Evolutionary conservation across 345 rosid genomes (phyloP), one percentile per base, ranked within the genome.

Genomic region (Kernera saxatilis): DNA sequence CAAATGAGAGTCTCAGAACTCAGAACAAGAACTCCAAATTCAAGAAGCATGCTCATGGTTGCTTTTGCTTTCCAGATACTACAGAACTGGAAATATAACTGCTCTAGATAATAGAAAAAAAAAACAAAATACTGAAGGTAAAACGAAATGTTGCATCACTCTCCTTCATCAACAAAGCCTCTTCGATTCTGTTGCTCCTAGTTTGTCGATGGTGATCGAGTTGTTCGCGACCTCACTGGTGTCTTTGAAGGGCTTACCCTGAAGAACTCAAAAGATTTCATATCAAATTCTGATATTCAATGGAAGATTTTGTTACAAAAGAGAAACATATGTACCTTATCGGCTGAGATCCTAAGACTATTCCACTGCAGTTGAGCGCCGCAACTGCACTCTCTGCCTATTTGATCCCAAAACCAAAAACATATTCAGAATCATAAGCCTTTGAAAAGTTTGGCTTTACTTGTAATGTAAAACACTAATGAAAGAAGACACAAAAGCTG

Each of bases 211-310:
- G 79, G 29, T 8, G 86, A 80, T 52, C 78, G 83, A 71, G 80
- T 32, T 40, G 82, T 71, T 53, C 81, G 84, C 0, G 97, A 82
- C 81, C 92, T 84, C 75, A 89, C 93, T 0, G 88, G 96, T 49
- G 96, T 91, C 81, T 89, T 89, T 23, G 93, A 89, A 69, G 93
- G 93, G 63, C 93, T 86, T 70, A 91, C 88, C 89, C 93, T 91
- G 65, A 56, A 50, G 56, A 36, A 26, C 15, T 8, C 29, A 32
- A 51, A 25, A 52, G 8, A 29, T 8, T 37, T 15, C n/a, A 40
- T 30, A 3, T 9, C 25, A 48, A 32, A 12, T 33, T 45, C 13
- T 6, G 22, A 39, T 59, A 15, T 5, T 51, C 17, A 51, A 23
- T 21, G 29, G 32, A 48, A 43, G 49, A 15, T 32, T 67, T 67